Evolutionary conservation across 495 filamentous ascomycete genomes (phyloP).

Genomic region (Penicillium longicatenatum): DNA sequence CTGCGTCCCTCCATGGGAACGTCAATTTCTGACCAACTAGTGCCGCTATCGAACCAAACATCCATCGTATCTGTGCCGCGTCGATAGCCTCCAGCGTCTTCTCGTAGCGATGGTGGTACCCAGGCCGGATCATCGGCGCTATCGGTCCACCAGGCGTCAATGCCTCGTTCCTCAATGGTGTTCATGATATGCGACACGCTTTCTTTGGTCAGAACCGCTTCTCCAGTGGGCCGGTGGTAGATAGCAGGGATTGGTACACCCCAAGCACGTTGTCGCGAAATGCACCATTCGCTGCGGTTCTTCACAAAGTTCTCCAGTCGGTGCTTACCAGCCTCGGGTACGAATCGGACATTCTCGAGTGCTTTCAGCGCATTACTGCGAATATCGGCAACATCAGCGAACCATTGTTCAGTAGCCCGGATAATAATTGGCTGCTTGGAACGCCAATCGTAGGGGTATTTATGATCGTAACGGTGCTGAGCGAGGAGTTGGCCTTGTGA

Average conservation of each 20-base stretch:
- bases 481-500: slow-evolving; percentile 58
- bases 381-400: slow-evolving; percentile 85
- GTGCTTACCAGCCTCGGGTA: slow-evolving; percentile 69
- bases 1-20: slow-evolving; percentile 36
- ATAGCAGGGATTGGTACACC: slow-evolving; percentile 93
- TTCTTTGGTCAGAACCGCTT: slow-evolving; percentile 73
- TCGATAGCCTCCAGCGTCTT: slow-evolving; percentile 49
- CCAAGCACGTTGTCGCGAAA: slow-evolving; percentile 97
- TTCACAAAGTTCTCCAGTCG: slow-evolving; percentile 82
- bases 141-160: slow-evolving; percentile 94
- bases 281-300: slow-evolving; percentile 94
- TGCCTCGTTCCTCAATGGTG: slow-evolving; percentile 73
- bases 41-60: slow-evolving; percentile 99
- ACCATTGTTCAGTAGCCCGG: slow-evolving; percentile 95
- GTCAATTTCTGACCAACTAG: slow-evolving; percentile 76
- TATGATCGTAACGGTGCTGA: slow-evolving; percentile 74
- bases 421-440: slow-evolving; percentile 91
- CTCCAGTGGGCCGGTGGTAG: slow-evolving; percentile 65
- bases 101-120: slow-evolving; percentile 61
- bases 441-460: slow-evolving; percentile 97
- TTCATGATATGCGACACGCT: slow-evolving; percentile 84
- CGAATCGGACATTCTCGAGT: slow-evolving; percentile 71
- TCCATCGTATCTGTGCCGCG: slow-evolving; percentile 98
- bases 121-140: slow-evolving; percentile 69
- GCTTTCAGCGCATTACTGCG: slow-evolving; percentile 68